Base-by-base conservation (phyloP, 805 yeast genomes). In the Torulaspora microellipsoides region DNA sequence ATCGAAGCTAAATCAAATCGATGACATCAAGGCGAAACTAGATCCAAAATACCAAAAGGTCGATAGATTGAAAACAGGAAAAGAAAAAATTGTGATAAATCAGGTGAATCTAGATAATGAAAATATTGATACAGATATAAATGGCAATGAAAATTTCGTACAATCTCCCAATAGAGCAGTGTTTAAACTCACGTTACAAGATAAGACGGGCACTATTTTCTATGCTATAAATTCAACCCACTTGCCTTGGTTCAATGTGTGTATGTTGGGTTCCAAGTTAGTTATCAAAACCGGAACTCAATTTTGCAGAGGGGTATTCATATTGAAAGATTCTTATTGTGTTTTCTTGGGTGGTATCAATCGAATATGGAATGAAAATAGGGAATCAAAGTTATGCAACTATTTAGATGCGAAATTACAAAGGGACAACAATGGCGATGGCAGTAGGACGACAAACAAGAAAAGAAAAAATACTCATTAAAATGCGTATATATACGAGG, bases 1-100 rank as follows among this genome's bases (percentile, higher is more conserved):
- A 27, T 77, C 88, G 0, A 64, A 67, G 15, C 56, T 76, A 15
- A 61, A 68, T n/a, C 79, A 77, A 49, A 54, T 81, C 3, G 91
- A 83, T 48, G 75, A 71, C 5, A 66, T 84, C 60, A 65, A 65
- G 15, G 72, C 72, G 28, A 61, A 66, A 39, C 64, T 74, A n/a
- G 80, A 83, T 53, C 78, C 80, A 1, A 78, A 76, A 48, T 71
- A 69, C n/a, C 80, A 76, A 2, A 76, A 76, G 12, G 79, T 77
- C 2, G 91, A 83, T 59, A 62, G 82, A 20, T 59, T 81, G 34
- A 56, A 59, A 38, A 49, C 50, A 13, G 51, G 57, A 7, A 62
- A 58, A 20, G 45, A 47, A 15, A 45, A 46, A 13, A 49, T 47
- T 13, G 63, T 79, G 12, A 72, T 78, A 27, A 64, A 78, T 15